Evolutionary conservation across 2,329 filamentous ascomycete species (phyloP).

Genomic region (Colletotrichum navitas): DNA sequence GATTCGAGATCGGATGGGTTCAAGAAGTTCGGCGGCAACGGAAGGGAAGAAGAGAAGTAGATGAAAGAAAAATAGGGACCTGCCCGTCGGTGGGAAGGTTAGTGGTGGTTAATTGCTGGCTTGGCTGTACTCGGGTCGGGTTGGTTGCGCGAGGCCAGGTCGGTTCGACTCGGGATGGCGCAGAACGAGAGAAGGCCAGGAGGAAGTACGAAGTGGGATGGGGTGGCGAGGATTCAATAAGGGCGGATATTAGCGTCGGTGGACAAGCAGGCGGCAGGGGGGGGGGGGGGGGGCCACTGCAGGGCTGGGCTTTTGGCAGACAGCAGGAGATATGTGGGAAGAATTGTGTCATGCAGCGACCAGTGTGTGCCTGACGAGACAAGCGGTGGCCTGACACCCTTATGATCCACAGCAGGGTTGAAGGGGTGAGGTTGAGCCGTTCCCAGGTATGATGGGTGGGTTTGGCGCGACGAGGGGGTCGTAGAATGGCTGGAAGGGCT

Average conservation of each 20-base stretch:
- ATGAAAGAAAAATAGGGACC: conserved; percentile 47
- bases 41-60: conserved; percentile 28
- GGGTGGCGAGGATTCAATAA: conserved; percentile 43
- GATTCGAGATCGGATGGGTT: conserved; percentile 44
- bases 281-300: conserved; percentile 7
- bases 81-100: conserved; percentile 50
- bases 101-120: conserved; percentile 25
- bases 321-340: conserved; percentile 36
- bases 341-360: conserved; percentile 42
- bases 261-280: conserved; percentile 28
- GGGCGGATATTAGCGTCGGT: conserved; percentile 42
- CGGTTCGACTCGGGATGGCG: conserved; percentile 40
- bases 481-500: no score
- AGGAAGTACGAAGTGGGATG: conserved; percentile 32
- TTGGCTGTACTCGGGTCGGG: conserved; percentile 37
- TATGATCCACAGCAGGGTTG: conserved; percentile 40
- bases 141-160: conserved; percentile 40
- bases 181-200: conserved; percentile 36
- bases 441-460: conserved; percentile 3
- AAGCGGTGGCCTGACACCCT: conserved; percentile 40
- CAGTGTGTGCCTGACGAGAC: conserved; percentile 35
- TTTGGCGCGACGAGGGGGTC: background rate
- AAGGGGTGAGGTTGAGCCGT: conserved; percentile 24
- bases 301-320: conserved; percentile 38
- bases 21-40: conserved; percentile 8